Evolutionary conservation across 2,329 filamentous ascomycete species (phyloP), one percentile per base, ranked within the genome.

Genomic region (Arthrobotrys iridis): DNA sequence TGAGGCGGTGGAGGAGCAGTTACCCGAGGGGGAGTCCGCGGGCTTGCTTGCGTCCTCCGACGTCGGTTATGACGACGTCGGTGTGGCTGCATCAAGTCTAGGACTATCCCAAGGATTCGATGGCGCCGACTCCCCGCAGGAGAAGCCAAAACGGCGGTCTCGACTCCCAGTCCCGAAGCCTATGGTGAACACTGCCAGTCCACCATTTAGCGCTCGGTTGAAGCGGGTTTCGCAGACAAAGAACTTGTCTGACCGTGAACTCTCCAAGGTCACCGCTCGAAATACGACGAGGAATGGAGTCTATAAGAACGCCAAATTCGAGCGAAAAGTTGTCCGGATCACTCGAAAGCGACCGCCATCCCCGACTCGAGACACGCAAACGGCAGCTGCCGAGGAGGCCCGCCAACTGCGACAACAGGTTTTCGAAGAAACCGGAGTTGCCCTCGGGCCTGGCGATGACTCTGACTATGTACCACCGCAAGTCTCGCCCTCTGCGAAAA

Each of bases 281-380:
- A 74, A 74, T 35, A 74, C 70, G 18, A 74, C 62, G 6, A 60
- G 70, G 20, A 74, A 74, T 13, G 63, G 55, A 8, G 57, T 74
- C 18, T 74, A 74, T n/a, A 74, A 74, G 22, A 40, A 74, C 13
- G 37, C 52, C 1, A 74, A 67, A 10, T 74, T 74, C 20, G 70
- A 74, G 15, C 70, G 70, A 7, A 67, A 74, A 10, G 55, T 74
- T 24, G 40, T 74, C 15, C 70, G 70, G 6, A 35, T 67, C 13
- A 24, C 50, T 13, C 62, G 70, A 2, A 33, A 59, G 18, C 43
- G 70, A 24, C 70, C 70, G 13, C 70, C 70, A 13, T 74, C 70
- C 1, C 70, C 70, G 10, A 74, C 15, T 11, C 62, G 70, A 8
- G 70, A 74, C 24, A 62, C 62, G 1, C 70, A 74, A 33, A 67